A percentile compares a stretch with the other conserved stretches of the same genome.
Evolutionary conservation across 495 filamentous ascomycete species (phyloP).

Genomic region (Penicillium waksmanii): DNA sequence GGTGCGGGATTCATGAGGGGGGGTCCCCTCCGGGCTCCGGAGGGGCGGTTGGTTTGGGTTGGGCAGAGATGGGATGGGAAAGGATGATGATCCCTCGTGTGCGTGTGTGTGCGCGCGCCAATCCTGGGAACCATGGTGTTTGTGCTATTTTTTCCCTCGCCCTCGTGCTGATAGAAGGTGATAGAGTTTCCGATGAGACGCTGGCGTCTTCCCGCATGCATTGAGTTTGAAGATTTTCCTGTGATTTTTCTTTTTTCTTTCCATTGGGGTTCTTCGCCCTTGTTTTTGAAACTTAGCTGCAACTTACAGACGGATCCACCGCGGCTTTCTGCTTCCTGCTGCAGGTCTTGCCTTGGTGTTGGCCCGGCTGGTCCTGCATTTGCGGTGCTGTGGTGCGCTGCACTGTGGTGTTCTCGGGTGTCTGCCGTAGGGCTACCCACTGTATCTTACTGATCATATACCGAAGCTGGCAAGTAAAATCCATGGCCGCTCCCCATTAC

Average conservation of each 20-base stretch:
- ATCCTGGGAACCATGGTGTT: not conserved
- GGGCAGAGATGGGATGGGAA: not conserved
- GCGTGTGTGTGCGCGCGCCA: not conserved
- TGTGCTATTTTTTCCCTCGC: not conserved
- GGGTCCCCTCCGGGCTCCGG: not conserved
- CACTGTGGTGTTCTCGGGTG: not conserved
- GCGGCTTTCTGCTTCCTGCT: not conserved
- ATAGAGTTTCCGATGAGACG: conserved; percentile 19
- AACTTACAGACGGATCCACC: conserved; percentile 11
- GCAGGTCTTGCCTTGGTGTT: too few relatives aligned
- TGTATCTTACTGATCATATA: conserved; percentile 1
- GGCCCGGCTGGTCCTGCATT: too few relatives aligned
- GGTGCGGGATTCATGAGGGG: not conserved
- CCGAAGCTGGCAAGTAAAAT: not conserved
- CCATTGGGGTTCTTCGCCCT: conserved; percentile 17
- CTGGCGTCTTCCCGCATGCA: conserved; percentile 7
- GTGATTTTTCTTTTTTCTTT: conserved; percentile 13
- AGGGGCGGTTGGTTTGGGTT: not conserved
- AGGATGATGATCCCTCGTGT: conserved; percentile 5
- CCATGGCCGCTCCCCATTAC: too few relatives aligned
- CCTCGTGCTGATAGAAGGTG: conserved; percentile 1
- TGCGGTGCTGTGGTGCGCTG: not conserved
- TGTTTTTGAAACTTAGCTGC: conserved; percentile 22
- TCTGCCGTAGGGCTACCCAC: conserved; percentile 4
- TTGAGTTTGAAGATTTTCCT: not conserved